Base-by-base conservation (phyloP, 352 stramenopile species). In the Phytophthora megakarya region DNA sequence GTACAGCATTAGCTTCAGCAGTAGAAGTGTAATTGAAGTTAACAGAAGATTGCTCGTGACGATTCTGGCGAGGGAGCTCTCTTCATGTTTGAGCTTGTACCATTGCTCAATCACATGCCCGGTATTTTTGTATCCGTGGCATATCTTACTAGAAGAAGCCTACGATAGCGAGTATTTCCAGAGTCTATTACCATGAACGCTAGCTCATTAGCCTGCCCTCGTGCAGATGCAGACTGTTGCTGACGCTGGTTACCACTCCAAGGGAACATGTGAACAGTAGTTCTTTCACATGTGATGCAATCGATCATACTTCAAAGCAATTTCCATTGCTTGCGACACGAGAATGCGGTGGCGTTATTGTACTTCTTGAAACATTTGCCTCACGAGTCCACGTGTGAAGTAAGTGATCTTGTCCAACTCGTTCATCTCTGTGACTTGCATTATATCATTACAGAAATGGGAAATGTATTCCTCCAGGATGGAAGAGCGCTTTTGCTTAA, bases 361-460 rank as follows among this genome's bases (percentile, higher is more conserved):
- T 44, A 72, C 46, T 63, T 73, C 64, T 28, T 71, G 42, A 15
- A 53, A 47, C 21, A 33, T 73, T 16, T 22, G 44, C 26, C 23
- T 44, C 13, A 53, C 21, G 1, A 75, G 38, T 48, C 47, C 53
- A 38, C 49, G 61, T 11, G 44, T 66, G 37, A 67, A 75, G 43
- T 57, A 63, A 49, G 49, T 75, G 16, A 70, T 55, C 32, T 61
- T 66, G 54, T 75, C 61, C 53, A 70, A 42, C 33, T 75, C 61
- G 18, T 47, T 63, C 38, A 75, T 71, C 6, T 75, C 61, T 22
- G 45, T 59, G 22, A 75, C 46, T 37, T 53, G 60, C n/a, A 53
- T 61, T 3, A 65, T 48, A 21, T 39, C 15, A n/a, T 35, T 15
- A 28, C 66, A 53, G 47, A 67, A 74, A 33, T 23, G 22, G 21